Evolutionary conservation across 2,329 filamentous ascomycete genomes (phyloP).

Genomic region (Colletotrichum shisoi): DNA sequence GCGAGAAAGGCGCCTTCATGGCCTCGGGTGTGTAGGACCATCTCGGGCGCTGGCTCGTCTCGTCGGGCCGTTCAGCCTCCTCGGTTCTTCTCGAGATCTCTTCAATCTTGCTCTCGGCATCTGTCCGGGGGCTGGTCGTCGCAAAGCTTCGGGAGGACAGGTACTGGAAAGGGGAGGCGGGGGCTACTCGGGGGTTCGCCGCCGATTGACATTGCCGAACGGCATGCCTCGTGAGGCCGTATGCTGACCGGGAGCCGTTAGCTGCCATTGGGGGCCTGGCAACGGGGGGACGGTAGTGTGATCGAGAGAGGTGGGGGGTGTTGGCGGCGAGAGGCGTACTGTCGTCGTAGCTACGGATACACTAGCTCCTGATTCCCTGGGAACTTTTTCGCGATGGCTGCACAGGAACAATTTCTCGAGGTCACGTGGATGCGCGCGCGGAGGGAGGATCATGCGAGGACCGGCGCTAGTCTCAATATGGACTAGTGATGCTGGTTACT

Average conservation of each 20-base stretch:
- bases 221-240: slow-evolving; percentile 37
- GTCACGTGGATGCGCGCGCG: slow-evolving; percentile 36
- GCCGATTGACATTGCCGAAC: slow-evolving; percentile 36
- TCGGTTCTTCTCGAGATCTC: slow-evolving; percentile 26
- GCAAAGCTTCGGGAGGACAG: slow-evolving; percentile 30
- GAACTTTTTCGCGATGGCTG: slow-evolving; percentile 39
- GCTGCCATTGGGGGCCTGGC: slow-evolving; percentile 35
- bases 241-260: slow-evolving; percentile 36
- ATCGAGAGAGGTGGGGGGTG: background rate
- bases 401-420: slow-evolving; percentile 35
- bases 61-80: slow-evolving; percentile 31
- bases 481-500: background rate
- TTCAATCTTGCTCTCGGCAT: slow-evolving; percentile 29
- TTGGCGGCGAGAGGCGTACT: slow-evolving; percentile 1
- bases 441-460: slow-evolving; percentile 32
- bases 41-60: slow-evolving; percentile 56
- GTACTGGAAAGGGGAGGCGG: slow-evolving; percentile 31
- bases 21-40: slow-evolving; percentile 74
- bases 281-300: slow-evolving; percentile 3
- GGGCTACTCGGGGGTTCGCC: slow-evolving; percentile 16
- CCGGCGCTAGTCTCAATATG: background rate
- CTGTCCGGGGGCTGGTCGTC: slow-evolving; percentile 23
- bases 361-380: slow-evolving; percentile 27
- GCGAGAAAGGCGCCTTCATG: slow-evolving; percentile 75
- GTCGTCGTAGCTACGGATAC: slow-evolving; percentile 30